phyloP scores from a whole-genome alignment of 306 rosid genomes.

The Rosa persica region DNA sequence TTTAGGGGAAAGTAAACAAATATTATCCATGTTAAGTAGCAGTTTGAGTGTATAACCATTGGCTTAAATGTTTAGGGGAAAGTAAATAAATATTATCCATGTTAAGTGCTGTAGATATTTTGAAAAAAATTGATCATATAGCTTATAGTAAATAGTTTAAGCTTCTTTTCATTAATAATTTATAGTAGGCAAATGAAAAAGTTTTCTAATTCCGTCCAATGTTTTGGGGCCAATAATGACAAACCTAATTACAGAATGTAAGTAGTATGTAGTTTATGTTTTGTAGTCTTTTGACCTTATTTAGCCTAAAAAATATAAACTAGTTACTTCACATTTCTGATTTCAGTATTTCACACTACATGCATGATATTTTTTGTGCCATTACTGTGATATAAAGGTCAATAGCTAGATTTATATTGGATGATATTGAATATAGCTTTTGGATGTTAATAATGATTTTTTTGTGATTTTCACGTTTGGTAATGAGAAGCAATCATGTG shows the following conservation, averaged over 20 bases:
- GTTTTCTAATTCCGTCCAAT: background rate
- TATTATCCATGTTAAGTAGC: no score
- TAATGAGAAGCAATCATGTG: conserved; percentile 42
- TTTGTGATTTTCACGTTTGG: background rate
- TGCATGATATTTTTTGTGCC: no score
- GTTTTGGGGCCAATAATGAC: no score
- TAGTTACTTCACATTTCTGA: background rate
- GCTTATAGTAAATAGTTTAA: background rate
- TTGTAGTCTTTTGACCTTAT: background rate
- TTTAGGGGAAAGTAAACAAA: no score
- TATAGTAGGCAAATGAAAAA: background rate
- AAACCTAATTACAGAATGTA: background rate
- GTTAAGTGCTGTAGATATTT: no score
- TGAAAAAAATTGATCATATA: background rate
- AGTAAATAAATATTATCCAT: background rate
- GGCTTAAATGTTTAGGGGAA: background rate
- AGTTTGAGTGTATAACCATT: background rate
- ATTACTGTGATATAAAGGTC: background rate
- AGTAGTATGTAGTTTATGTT: background rate
- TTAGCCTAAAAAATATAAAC: background rate
- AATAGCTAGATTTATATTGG: background rate
- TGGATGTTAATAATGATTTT: background rate
- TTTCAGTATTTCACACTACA: background rate
- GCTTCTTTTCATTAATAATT: background rate
- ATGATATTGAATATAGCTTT: background rate